A percentile compares a stretch with the other conserved stretches of the same genome.
Evolutionary conservation across 2,329 filamentous ascomycete species (phyloP).

Genomic region (Trichoderma sp.): DNA sequence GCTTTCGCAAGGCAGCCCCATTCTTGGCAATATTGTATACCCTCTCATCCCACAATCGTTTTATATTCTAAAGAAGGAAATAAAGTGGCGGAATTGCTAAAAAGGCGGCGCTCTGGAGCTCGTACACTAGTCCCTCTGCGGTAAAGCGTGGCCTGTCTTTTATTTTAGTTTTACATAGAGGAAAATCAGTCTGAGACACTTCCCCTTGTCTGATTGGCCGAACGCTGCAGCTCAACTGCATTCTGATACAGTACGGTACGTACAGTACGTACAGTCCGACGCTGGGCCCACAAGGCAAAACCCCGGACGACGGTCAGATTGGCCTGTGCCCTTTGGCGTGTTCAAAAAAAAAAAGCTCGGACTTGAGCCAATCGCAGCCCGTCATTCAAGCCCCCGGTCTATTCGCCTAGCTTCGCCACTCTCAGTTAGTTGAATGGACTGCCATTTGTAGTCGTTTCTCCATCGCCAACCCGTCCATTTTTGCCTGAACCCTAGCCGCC

Average conservation of each 20-base stretch:
- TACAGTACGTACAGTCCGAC: background rate
- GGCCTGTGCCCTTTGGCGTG: background rate
- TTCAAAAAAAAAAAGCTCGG: background rate
- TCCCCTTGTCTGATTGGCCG: background rate
- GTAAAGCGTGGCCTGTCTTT: background rate
- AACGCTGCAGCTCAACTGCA: background rate
- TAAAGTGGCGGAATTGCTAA: background rate
- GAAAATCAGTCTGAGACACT: background rate
- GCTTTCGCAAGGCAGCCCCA: conserved; percentile 6
- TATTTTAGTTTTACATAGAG: background rate
- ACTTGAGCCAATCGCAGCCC: background rate
- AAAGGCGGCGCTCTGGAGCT: background rate
- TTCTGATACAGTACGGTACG: background rate
- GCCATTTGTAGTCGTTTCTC: background rate
- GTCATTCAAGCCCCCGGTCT: background rate
- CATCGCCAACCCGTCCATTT: background rate
- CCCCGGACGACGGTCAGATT: conserved; percentile 5
- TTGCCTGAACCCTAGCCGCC: background rate
- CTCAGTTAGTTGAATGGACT: background rate
- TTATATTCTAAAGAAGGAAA: background rate
- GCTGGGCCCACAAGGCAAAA: background rate
- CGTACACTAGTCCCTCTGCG: background rate
- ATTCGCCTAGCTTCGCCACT: conserved; percentile 18
- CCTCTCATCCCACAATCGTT: background rate
- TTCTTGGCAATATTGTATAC: background rate